phyloP scores from a whole-genome alignment of 2,329 filamentous ascomycete species.

The Fusarium foetens region DNA sequence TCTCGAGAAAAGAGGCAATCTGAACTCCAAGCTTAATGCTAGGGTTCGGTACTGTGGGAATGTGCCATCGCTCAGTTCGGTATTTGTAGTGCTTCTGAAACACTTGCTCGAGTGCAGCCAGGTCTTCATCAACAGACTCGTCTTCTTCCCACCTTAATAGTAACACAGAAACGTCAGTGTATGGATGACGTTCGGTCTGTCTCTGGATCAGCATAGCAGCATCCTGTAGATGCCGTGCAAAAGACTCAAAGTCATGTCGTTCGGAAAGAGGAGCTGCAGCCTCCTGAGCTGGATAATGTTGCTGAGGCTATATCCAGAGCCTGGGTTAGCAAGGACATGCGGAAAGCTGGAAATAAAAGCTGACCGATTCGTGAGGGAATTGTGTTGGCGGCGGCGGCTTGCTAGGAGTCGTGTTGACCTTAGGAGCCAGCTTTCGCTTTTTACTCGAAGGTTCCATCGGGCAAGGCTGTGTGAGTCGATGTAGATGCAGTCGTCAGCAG shows the following conservation, averaged over 20 bases:
- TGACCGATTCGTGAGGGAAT: constrained; percentile 51
- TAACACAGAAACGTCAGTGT: constrained; percentile 68
- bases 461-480: constrained; percentile 22
- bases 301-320: constrained; percentile 42
- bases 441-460: constrained; percentile 57
- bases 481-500: constrained; percentile 34
- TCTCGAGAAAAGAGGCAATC: constrained; percentile 69
- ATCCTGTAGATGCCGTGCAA: constrained; percentile 74
- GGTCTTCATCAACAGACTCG: constrained; percentile 61
- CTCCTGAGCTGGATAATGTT: constrained; percentile 54
- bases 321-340: constrained; percentile 36
- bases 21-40: constrained; percentile 70
- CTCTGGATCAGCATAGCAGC: constrained; percentile 74
- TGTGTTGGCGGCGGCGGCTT: constrained; percentile 48
- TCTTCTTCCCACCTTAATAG: constrained; percentile 73
- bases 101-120: constrained; percentile 65
- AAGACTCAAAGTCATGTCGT: constrained; percentile 72
- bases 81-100: constrained; percentile 70
- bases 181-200: constrained; percentile 67
- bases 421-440: constrained; percentile 57
- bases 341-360: constrained; percentile 40
- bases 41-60: constrained; percentile 68
- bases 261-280: constrained; percentile 54
- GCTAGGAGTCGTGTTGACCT: constrained; percentile 49
- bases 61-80: constrained; percentile 68